Evolutionary conservation across 768 basidiomycete genomes (phyloP).

Genomic region (Leccinum rimulosum): DNA sequence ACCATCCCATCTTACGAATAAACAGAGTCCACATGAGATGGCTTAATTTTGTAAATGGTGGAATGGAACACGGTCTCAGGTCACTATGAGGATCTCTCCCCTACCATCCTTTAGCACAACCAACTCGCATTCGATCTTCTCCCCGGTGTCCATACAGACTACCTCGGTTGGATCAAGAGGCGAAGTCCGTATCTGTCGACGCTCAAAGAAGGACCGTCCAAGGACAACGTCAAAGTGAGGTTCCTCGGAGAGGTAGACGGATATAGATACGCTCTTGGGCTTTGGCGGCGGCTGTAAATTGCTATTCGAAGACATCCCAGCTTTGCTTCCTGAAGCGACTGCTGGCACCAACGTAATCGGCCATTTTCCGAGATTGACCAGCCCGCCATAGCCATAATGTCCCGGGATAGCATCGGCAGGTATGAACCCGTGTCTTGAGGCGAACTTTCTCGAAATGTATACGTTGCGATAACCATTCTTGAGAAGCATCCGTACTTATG

Average conservation of each 20-base stretch:
- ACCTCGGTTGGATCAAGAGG: conserved; percentile 85
- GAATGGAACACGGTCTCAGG: conserved; percentile 28
- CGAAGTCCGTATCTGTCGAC: conserved; percentile 77
- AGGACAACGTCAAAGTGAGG: conserved; percentile 95
- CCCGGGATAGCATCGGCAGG: conserved; percentile 86
- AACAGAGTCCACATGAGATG: not conserved
- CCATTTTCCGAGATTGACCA: conserved; percentile 83
- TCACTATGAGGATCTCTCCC: conserved; percentile 88
- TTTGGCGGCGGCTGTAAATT: conserved; percentile 12
- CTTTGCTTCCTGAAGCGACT: conserved; percentile 1
- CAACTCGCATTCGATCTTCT: conserved; percentile 87
- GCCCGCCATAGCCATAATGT: conserved; percentile 89
- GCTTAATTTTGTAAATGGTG: not conserved
- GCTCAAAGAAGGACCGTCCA: conserved; percentile 82
- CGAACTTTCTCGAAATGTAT: conserved; percentile 94
- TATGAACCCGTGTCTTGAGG: conserved; percentile 82
- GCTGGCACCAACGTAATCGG: conserved; percentile 66
- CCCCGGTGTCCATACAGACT: conserved; percentile 88
- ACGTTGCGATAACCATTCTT: conserved; percentile 91
- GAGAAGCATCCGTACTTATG: conserved; percentile 84
- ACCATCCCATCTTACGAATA: not conserved
- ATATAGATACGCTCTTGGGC: conserved; percentile 43
- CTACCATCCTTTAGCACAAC: conserved; percentile 90
- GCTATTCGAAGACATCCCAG: not conserved
- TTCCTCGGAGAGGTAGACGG: conserved; percentile 91